phyloP scores from a whole-genome alignment of 129 eudicot genomes.

The Solidago caesia region DNA sequence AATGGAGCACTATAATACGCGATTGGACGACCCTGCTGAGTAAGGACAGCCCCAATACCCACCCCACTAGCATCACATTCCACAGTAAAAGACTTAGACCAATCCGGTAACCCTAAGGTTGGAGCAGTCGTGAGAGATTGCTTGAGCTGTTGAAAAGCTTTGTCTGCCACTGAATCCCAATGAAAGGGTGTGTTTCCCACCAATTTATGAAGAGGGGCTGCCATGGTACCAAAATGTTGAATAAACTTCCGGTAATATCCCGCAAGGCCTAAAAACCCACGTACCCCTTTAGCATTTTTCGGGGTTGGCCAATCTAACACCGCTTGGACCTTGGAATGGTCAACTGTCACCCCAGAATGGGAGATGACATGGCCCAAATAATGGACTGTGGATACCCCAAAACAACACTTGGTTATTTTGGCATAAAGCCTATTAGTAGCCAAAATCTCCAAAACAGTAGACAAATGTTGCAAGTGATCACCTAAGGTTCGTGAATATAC shows the following conservation, averaged over 20 bases:
- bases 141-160: background rate
- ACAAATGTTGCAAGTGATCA: background rate
- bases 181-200: background rate
- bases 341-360: background rate
- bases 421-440: slow-evolving; percentile 1
- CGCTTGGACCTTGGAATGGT: background rate
- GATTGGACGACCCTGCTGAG: background rate
- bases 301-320: slow-evolving; percentile 11
- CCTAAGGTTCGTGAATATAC: background rate
- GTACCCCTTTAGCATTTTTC: background rate
- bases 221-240: background rate
- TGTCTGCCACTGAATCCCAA: background rate
- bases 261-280: slow-evolving; percentile 1
- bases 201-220: background rate
- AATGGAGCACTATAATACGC: background rate
- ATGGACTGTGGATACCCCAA: background rate
- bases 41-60: slow-evolving; percentile 5
- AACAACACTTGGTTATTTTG: background rate
- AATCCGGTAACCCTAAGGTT: slow-evolving; percentile 11
- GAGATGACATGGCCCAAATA: slow-evolving; percentile 18
- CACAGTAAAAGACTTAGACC: background rate
- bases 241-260: slow-evolving; percentile 17
- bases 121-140: slow-evolving; percentile 2
- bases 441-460: background rate
- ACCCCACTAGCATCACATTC: slow-evolving; percentile 24